These are phyloP conservation scores for Colletotrichum simmondsii DNA, from an alignment of 2,329 filamentous ascomycete genomes.

Conservation along the genomic window DNA sequence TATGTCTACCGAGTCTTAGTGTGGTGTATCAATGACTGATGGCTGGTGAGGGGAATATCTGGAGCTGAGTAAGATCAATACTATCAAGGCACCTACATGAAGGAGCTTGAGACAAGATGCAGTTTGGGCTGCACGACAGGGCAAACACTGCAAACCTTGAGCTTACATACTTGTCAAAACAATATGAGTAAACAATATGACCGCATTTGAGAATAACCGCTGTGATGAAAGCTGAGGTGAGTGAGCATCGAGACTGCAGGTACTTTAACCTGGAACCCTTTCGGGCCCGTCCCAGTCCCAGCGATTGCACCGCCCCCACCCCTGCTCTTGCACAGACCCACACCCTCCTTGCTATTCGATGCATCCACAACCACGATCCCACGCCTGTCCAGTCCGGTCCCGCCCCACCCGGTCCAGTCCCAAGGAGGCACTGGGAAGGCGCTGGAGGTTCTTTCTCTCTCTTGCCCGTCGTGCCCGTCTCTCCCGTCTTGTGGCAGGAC, in stretches of 20 bases:
- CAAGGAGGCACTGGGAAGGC: background rate
- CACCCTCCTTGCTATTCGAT: background rate
- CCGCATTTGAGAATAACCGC: background rate
- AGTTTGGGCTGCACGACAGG: background rate
- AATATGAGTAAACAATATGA: background rate
- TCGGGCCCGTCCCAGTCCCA: conserved; percentile 4
- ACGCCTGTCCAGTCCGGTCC: background rate
- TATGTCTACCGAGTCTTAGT: background rate
- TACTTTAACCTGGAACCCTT: background rate
- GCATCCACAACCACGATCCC: background rate
- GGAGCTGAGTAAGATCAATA: background rate
- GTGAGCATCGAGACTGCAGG: background rate
- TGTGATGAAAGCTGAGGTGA: background rate
- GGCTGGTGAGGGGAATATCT: background rate
- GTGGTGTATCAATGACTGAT: background rate
- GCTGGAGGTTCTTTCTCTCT: background rate
- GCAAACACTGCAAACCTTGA: background rate
- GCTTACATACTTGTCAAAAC: background rate
- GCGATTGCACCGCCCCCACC: conserved; percentile 22
- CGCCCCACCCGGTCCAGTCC: background rate
- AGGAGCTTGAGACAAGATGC: background rate
- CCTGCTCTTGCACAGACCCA: conserved; percentile 12
- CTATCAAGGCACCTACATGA: background rate
- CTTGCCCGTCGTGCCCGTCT: background rate
- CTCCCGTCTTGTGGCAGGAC: background rate